Evolutionary conservation across 768 basidiomycete genomes (phyloP).

Genomic region (Boletus subcaerulescens): DNA sequence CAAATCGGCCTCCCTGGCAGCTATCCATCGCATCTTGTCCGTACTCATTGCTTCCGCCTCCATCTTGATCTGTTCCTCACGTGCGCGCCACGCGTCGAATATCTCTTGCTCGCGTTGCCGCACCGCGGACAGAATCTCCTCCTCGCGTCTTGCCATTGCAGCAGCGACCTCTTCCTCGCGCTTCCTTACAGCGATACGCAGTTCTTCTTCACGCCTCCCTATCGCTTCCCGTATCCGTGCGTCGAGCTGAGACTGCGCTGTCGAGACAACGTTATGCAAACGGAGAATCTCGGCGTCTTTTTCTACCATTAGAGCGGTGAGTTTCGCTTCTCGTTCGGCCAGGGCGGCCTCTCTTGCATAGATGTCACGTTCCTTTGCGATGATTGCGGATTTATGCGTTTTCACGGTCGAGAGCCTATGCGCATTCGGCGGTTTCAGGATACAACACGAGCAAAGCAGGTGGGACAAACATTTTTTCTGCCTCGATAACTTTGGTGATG

Average conservation of each 20-base stretch:
- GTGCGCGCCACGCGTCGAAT: constrained; percentile 52
- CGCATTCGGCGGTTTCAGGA: neutral
- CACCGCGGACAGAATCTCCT: constrained; percentile 70
- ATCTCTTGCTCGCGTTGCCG: constrained; percentile 62
- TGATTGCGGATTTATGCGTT: constrained; percentile 52
- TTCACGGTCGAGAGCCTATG: constrained; percentile 64
- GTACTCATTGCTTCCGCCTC: constrained; percentile 45
- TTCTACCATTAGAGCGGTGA: constrained; percentile 44
- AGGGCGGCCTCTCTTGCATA: constrained; percentile 52
- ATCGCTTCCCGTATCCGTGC: constrained; percentile 55
- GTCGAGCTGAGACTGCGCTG: constrained; percentile 41
- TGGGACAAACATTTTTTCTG: constrained; percentile 67
- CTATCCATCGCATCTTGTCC: constrained; percentile 46
- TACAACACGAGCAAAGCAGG: neutral
- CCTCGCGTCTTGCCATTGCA: constrained; percentile 63
- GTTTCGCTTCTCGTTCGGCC: constrained; percentile 51
- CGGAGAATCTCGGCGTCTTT: constrained; percentile 63
- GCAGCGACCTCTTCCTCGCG: constrained; percentile 68
- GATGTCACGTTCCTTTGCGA: constrained; percentile 65
- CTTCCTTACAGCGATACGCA: constrained; percentile 59
- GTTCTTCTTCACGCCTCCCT: constrained; percentile 61
- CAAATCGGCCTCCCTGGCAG: constrained; percentile 52
- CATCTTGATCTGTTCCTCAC: constrained; percentile 49
- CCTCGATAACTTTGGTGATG: constrained; percentile 68
- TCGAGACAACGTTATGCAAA: constrained; percentile 41